A percentile compares a stretch with the other conserved stretches of the same genome.
Conservation (phyloP, 495 filamentous ascomycete species). For the Neurospora sp. region DNA sequence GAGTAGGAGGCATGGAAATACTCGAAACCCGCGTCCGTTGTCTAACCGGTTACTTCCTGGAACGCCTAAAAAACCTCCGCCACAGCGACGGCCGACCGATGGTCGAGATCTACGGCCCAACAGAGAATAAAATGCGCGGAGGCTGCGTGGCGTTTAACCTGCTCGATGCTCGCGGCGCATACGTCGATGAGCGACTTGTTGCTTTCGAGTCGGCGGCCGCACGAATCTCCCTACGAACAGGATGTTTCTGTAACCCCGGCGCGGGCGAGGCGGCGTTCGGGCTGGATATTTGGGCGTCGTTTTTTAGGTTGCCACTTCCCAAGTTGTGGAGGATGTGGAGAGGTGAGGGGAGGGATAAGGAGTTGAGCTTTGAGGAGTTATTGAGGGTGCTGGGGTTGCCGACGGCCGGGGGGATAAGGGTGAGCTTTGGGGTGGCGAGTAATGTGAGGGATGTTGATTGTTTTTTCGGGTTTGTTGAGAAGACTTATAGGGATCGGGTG, state of each 20-base stretch:
- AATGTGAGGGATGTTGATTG: slow-evolving; percentile 18
- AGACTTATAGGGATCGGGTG: slow-evolving; percentile 23
- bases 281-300: slow-evolving; percentile 1
- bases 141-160: slow-evolving; percentile 51
- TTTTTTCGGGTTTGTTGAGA: slow-evolving; percentile 21
- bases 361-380: background rate
- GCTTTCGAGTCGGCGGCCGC: slow-evolving; percentile 24
- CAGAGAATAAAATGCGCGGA: slow-evolving; percentile 39
- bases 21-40: slow-evolving; percentile 22
- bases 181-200: slow-evolving; percentile 46
- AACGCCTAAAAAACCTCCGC: slow-evolving; percentile 27
- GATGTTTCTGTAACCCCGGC: slow-evolving; percentile 51
- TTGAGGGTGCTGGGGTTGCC: background rate
- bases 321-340: slow-evolving; percentile 5
- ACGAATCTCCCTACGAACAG: no score
- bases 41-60: slow-evolving; percentile 40
- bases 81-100: slow-evolving; percentile 42
- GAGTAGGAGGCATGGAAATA: slow-evolving; percentile 1
- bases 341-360: background rate
- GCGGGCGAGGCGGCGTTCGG: slow-evolving; percentile 24
- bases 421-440: slow-evolving; percentile 25
- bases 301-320: background rate
- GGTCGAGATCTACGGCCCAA: slow-evolving; percentile 41
- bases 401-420: slow-evolving; percentile 17
- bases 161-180: slow-evolving; percentile 29